Base-by-base conservation (phyloP, 805 yeast species). In the Candida ascalaphidarum region DNA sequence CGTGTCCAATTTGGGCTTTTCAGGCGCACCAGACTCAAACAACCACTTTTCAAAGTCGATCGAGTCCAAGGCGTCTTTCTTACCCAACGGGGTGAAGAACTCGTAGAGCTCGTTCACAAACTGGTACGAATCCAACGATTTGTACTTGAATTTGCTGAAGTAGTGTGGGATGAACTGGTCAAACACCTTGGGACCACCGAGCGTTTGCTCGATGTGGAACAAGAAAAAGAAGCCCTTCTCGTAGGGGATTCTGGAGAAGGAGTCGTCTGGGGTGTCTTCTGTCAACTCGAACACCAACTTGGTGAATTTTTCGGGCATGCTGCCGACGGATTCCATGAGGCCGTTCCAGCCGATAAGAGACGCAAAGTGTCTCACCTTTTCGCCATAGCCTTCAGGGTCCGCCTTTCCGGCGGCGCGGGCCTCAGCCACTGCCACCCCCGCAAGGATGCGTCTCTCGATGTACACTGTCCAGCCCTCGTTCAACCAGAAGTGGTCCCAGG, bases 401-500 rank as follows among this genome's bases (percentile, higher is more conserved):
- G 30, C 23, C 24, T 27, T 41, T 3, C 47, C 51, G 17, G 32
- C 43, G 5, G 12, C 12, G 7, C 28, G 28, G 13, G 35, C 34
- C 15, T 39, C 41, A 11, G 35, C 31, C 16, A 28, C 25, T n/a
- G 43, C 59, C 16, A 55, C 46, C 8, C 45, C 55, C 6, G 50
- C 61, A 21, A 53, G 23, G 23, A 55, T 53, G 35, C 58, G 39
- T 36, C 61, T 38, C 40, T 54, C 60, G 23, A 55, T 32, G 34
- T 53, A 55, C 1, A 55, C 60, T 12, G 57, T 49, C 60, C 60
- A 54, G 5, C 60, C 61, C 39, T 55, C 61, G 33, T 55, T 55
- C 17, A 55, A 41, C 61, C 61, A 55, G 30, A 53, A 54, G 38
- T 55, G 60, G 25, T 53, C 61, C 60, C 60, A 55, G 4, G 55